Base-by-base conservation (phyloP, 2,329 filamentous ascomycete genomes). In the Hyphodiscus sp. region DNA sequence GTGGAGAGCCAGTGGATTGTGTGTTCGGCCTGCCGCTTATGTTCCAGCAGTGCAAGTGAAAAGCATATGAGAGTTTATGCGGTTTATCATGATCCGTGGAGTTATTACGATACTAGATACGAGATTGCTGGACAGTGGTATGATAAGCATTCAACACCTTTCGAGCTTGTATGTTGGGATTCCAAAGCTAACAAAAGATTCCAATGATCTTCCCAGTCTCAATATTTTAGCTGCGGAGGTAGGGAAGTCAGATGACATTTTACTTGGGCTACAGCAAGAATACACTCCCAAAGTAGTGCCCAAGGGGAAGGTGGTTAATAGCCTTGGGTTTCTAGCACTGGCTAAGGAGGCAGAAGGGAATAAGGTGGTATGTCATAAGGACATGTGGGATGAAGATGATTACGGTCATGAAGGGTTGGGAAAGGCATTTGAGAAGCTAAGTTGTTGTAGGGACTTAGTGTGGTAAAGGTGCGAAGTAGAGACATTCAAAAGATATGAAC, bases 61-160 rank as follows among this genome's bases (percentile, higher is more conserved):
- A 63, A 73, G 13, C 73, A 78, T 56, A 77, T 78, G 23, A 26
- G 23, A 44, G 75, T 77, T 1, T 79, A 77, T 57, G 71, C 72
- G 1, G 64, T 76, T 20, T 76, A 76, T 56, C 74, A 77, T 51
- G 74, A 77, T 58, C 72, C 73, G 1, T 75, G 70, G 62, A 74
- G 71, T 55, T 77, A 74, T 58, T 77, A 73, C 58, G 74, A 78
- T 61, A 76, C 72, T 0, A 62, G 74, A 49, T 76, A 74, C 55
- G 78, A 77, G 60, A 77, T 78, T 54, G 74, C 74, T 1, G 74
- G 75, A 8, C 73, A 78, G 59, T 78, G 75, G 74, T 77, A 73
- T 58, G 55, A 53, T 58, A 41, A 26, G 43, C 2, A 30, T 38
- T 4, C 20, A 15, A 29, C n/a, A 19, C 29, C 16, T 26, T 45